Conservation (phyloP, 495 filamentous ascomycete genomes). For the Tuber brumale region DNA sequence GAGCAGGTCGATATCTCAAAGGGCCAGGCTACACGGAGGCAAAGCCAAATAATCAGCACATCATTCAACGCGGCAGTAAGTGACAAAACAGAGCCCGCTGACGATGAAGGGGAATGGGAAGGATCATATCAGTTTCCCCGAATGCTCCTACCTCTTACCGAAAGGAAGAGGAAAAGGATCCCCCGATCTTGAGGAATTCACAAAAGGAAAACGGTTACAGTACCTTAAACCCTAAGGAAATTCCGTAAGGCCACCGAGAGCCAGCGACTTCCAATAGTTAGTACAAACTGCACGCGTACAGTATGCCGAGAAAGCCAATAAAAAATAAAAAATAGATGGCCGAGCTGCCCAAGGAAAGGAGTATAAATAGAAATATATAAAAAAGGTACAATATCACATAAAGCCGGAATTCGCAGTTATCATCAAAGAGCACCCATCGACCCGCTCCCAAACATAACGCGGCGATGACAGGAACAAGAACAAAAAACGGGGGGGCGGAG, state of each 20-base stretch:
- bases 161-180: background rate
- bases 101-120: background rate
- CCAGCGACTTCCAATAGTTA: background rate
- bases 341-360: background rate
- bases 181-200: background rate
- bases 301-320: background rate
- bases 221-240: background rate
- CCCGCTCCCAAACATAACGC: background rate
- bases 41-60: conserved; percentile 2
- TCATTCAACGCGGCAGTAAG: background rate
- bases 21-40: background rate
- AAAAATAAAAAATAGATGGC: background rate
- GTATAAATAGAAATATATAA: background rate
- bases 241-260: conserved; percentile 3
- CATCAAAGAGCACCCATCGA: background rate
- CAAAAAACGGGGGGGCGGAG: background rate
- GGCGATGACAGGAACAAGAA: conserved; percentile 3
- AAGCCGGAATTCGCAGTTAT: background rate
- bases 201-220: background rate
- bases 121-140: background rate
- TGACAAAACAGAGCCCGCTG: background rate
- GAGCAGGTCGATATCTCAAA: background rate
- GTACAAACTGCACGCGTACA: background rate
- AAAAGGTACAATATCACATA: background rate
- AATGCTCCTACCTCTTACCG: background rate